Evolutionary conservation across 106 monocot species (phyloP), one percentile per base, ranked within the genome.

Genomic region (Narthecium ossifragum): DNA sequence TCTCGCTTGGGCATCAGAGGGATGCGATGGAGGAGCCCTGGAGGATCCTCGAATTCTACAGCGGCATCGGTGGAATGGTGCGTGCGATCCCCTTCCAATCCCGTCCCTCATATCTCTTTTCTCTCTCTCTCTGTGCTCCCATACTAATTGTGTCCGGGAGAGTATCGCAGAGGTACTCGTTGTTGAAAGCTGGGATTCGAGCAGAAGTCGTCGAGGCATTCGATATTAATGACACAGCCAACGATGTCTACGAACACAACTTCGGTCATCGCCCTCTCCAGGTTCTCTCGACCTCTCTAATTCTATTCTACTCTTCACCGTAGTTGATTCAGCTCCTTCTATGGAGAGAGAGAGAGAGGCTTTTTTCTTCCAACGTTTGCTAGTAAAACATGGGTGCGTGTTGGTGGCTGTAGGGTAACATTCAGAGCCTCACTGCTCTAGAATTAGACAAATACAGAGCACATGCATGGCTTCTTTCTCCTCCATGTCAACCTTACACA

Each of bases 401-500:
- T 58, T 54, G 37, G 5, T 57, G 21, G 34, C 22, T 63, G 28
- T 53, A 94, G 90, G 89, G 94, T 26, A 96, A 96, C 38, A 90
- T 96, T 60, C 94, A 96, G 63, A 86, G 36, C 21, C 64, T 96
- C 37, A 80, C 78, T 59, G 75, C 83, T 63, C n/a, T 30, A 34
- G 83, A 90, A 7, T 64, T 96, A 25, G 94, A 96, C 55, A 82
- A 76, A 48, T 90, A 84, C 60, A 41, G 65, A 60, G 86, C 94
- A 59, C 66, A 94, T 65, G 90, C 78, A 32, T 94, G 94, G 94
- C 77, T 94, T 32, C 76, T 94, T 72, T 94, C 94, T 56, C 94
- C 94, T 70, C 94, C 94, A 70, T 94, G 94, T 55, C 94, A 94
- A 71, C 94, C 89, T 26, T 94, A 94, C 70, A 94, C 94, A 17